phyloP scores from a whole-genome alignment of 495 filamentous ascomycete species.

The Penicillium canescens region DNA sequence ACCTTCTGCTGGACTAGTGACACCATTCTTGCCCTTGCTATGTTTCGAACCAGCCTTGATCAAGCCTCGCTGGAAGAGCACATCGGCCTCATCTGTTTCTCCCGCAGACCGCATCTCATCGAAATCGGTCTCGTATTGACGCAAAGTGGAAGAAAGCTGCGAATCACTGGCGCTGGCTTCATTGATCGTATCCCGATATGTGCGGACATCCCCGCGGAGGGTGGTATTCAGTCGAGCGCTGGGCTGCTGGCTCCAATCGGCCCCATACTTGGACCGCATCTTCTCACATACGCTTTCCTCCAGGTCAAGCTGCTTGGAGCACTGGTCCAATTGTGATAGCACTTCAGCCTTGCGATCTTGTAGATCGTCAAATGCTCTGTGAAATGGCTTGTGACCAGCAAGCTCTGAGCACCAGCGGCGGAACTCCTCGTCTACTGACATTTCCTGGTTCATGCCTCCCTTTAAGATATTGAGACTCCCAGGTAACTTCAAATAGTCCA shows the following conservation, averaged over 20 bases:
- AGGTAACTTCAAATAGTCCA: constrained; percentile 92
- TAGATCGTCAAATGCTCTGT: constrained; percentile 72
- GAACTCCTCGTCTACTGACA: constrained; percentile 87
- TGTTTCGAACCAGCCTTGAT: constrained; percentile 63
- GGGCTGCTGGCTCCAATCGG: constrained; percentile 96
- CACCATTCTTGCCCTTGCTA: constrained; percentile 61
- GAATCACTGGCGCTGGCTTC: constrained; percentile 87
- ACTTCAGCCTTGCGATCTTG: constrained; percentile 76
- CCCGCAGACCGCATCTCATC: constrained; percentile 94
- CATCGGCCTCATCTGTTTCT: constrained; percentile 83
- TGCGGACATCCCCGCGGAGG: constrained; percentile 78
- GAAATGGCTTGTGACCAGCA: constrained; percentile 75
- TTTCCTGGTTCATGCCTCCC: constrained; percentile 88
- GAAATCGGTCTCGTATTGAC: constrained; percentile 82
- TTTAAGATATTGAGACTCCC: constrained; percentile 88
- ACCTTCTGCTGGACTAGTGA: constrained; percentile 67
- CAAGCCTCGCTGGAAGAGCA: constrained; percentile 83
- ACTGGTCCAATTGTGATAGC: constrained; percentile 67
- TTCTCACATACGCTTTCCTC: constrained; percentile 98
- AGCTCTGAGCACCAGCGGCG: constrained; percentile 91
- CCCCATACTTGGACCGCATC: constrained; percentile 97
- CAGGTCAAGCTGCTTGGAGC: constrained; percentile 85
- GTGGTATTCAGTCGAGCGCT: constrained; percentile 86
- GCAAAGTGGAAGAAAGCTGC: constrained; percentile 79
- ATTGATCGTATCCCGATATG: constrained; percentile 83